Percentiles rank a stretch among this genome's conserved stretches.
phyloP scores from a whole-genome alignment of 352 stramenopile genomes.

The Paralagenidium karlingii region DNA sequence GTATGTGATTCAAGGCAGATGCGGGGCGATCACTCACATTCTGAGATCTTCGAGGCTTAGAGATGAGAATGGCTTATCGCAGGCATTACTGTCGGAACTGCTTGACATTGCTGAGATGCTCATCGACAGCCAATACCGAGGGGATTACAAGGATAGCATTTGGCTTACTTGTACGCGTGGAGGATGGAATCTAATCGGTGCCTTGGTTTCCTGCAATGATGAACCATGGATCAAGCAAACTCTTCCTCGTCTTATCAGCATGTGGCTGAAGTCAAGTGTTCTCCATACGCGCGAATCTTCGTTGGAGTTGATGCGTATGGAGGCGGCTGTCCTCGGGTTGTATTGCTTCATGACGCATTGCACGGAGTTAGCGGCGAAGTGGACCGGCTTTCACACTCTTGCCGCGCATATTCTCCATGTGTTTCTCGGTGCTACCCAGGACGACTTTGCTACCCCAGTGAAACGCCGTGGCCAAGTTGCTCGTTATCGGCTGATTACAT shows the following conservation, averaged over 20 bases:
- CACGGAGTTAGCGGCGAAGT: slow-evolving; percentile 4
- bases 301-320: slow-evolving; percentile 69
- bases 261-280: slow-evolving; percentile 69
- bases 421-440: slow-evolving; percentile 41
- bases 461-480: slow-evolving; percentile 75
- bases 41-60: slow-evolving; percentile 8
- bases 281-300: slow-evolving; percentile 71
- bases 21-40: slow-evolving; percentile 33
- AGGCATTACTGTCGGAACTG: slow-evolving; percentile 42
- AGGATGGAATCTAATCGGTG: slow-evolving; percentile 67
- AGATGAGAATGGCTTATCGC: too few relatives aligned
- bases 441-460: slow-evolving; percentile 50
- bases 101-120: slow-evolving; percentile 55
- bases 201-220: slow-evolving; percentile 49
- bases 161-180: slow-evolving; percentile 81
- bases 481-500: slow-evolving; percentile 58
- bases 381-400: slow-evolving; percentile 46
- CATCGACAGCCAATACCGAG: slow-evolving; percentile 67
- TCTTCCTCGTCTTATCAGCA: slow-evolving; percentile 38
- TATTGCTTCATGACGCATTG: slow-evolving; percentile 39
- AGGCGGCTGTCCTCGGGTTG: slow-evolving; percentile 60
- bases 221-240: slow-evolving; percentile 42
- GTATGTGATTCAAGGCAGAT: slow-evolving; percentile 66
- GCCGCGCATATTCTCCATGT: slow-evolving; percentile 58
- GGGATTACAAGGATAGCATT: slow-evolving; percentile 62